phyloP scores from a whole-genome alignment of 1,139 yeast species.

The Hemisphaericaspora xylofermentans region DNA sequence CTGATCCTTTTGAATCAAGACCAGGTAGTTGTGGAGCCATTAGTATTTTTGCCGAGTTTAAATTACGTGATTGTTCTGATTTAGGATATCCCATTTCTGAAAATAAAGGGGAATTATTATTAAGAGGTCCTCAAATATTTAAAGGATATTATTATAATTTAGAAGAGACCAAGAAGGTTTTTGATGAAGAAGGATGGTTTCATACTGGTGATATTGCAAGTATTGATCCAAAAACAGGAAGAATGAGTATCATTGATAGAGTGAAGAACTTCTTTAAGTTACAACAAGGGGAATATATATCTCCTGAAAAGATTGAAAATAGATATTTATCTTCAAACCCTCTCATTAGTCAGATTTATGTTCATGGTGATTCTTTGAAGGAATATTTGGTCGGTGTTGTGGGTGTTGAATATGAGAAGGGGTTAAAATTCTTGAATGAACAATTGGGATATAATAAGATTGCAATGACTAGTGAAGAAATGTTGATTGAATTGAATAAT shows the following conservation, averaged over 20 bases:
- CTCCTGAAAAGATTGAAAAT: constrained; percentile 39
- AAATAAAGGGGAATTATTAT: constrained; percentile 30
- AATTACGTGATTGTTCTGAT: constrained; percentile 25
- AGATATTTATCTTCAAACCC: constrained; percentile 30
- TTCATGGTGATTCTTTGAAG: constrained; percentile 58
- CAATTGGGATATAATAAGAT: constrained; percentile 17
- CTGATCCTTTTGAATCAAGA: constrained; percentile 19
- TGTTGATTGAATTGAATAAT: constrained; percentile 26
- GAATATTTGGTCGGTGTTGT: constrained; percentile 58
- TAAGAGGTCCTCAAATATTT: constrained; percentile 34
- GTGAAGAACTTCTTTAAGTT: constrained; percentile 42
- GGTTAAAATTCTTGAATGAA: constrained; percentile 19
- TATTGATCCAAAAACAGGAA: constrained; percentile 24
- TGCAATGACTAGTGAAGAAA: constrained; percentile 19
- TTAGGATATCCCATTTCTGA: constrained; percentile 28
- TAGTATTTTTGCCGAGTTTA: constrained; percentile 26
- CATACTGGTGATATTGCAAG: constrained; percentile 39
- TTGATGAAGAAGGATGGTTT: constrained; percentile 33
- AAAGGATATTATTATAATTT: constrained; percentile 29
- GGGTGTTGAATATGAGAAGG: constrained; percentile 42
- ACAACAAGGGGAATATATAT: constrained; percentile 39
- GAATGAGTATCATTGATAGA: constrained; percentile 35
- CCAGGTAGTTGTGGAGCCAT: constrained; percentile 40
- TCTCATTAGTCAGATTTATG: constrained; percentile 27
- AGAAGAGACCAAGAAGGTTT: constrained; percentile 22